Percentiles rank a stretch among this genome's conserved stretches.
Evolutionary conservation across 495 filamentous ascomycete species (phyloP).

Genomic region (Apiosordaria backusii): DNA sequence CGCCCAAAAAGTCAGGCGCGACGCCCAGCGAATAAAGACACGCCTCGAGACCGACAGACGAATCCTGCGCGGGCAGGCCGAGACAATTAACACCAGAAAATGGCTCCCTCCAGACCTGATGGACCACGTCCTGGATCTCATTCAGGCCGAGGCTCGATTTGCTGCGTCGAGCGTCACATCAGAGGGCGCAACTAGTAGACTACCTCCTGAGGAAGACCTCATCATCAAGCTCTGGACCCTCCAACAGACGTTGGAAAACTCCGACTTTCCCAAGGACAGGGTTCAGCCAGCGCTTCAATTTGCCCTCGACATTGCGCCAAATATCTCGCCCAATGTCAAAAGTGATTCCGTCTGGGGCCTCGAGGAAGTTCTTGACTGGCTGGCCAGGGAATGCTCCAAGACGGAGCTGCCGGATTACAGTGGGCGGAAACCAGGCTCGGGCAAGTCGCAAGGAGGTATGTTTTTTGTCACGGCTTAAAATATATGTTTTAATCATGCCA

Average conservation of each 20-base stretch:
- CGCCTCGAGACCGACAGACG: conserved; percentile 77
- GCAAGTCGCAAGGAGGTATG: conserved; percentile 37
- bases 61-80: conserved; percentile 69
- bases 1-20: conserved; percentile 62
- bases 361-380: conserved; percentile 82
- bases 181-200: conserved; percentile 38
- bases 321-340: conserved; percentile 48
- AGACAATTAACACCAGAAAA: conserved; percentile 62
- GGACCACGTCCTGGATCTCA: conserved; percentile 64
- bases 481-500: neutral
- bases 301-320: conserved; percentile 56
- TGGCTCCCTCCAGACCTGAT: conserved; percentile 81
- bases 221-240: conserved; percentile 76
- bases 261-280: conserved; percentile 62
- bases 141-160: conserved; percentile 50
- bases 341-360: conserved; percentile 73
- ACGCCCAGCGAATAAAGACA: conserved; percentile 63
- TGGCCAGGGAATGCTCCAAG: conserved; percentile 65
- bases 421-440: conserved; percentile 26
- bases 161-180: conserved; percentile 42
- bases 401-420: conserved; percentile 72
- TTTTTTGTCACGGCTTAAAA: neutral
- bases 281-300: conserved; percentile 63
- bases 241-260: conserved; percentile 59
- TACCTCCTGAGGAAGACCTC: conserved; percentile 66